phyloP scores from a whole-genome alignment of 208 protist species.

The Trypanosomatidae sp. region DNA sequence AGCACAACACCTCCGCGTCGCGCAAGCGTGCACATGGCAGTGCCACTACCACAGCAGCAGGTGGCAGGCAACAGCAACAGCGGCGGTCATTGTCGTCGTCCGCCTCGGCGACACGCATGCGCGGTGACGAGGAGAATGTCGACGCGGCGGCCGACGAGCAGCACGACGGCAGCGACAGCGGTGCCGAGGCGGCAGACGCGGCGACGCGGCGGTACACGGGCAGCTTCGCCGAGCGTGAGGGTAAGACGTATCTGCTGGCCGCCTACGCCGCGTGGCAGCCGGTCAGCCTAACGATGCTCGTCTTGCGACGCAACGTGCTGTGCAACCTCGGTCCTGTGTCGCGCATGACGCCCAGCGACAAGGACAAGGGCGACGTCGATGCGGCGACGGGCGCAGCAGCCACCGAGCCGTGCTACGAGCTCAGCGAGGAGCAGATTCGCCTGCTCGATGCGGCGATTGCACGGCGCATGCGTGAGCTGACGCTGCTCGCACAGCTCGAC shows the following conservation, averaged over 20 bases:
- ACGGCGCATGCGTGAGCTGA: constrained; percentile 12
- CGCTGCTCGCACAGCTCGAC: constrained; percentile 2
- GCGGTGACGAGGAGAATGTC: too few relatives aligned
- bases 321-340: constrained; percentile 33
- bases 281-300: constrained; percentile 49
- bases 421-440: constrained; percentile 44
- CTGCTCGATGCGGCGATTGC: constrained; percentile 39
- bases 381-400: constrained; percentile 5
- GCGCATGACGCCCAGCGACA: background rate
- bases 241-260: constrained; percentile 59
- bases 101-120: too few relatives aligned
- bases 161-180: constrained; percentile 3
- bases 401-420: constrained; percentile 23
- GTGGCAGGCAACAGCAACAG: too few relatives aligned
- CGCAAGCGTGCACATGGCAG: too few relatives aligned
- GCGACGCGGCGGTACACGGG: constrained; percentile 24
- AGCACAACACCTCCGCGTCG: constrained; percentile 1
- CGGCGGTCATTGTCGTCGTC: too few relatives aligned
- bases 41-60: too few relatives aligned
- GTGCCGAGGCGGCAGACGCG: constrained; percentile 4
- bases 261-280: constrained; percentile 69
- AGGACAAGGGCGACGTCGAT: background rate
- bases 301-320: constrained; percentile 57
- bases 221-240: constrained; percentile 56
- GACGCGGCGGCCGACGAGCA: background rate